A percentile compares a stretch with the other conserved stretches of the same genome.
These are phyloP conservation scores for Orbilia oligospora DNA, from an alignment of 2,329 filamentous ascomycete species.

Conservation along the genomic window DNA sequence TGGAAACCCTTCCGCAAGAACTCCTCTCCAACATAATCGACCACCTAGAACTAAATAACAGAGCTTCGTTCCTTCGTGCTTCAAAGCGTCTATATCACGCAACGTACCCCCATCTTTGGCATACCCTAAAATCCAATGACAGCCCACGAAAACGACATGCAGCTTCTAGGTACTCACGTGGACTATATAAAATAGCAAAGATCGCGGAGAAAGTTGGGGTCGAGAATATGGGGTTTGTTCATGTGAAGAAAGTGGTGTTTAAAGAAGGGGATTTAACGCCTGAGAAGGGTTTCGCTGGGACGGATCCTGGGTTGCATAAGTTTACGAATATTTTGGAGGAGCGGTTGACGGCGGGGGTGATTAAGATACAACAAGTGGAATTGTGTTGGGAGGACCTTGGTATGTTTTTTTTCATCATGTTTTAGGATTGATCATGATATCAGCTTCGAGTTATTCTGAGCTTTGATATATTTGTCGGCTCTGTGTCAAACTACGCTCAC, in stretches of 20 bases:
- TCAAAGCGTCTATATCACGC: conserved; percentile 10
- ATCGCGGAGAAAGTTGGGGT: neutral
- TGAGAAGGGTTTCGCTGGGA: neutral
- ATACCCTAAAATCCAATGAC: neutral
- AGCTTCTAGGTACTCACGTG: no score
- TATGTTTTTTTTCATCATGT: neutral
- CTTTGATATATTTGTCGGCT: no score
- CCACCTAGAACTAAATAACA: neutral
- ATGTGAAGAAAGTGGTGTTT: conserved; percentile 8
- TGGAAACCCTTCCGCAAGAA: conserved; percentile 15
- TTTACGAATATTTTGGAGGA: neutral
- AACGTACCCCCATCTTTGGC: neutral
- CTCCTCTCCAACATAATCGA: conserved; percentile 6
- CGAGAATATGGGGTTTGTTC: conserved; percentile 1
- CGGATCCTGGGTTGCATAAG: neutral
- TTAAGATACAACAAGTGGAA: conserved; percentile 7
- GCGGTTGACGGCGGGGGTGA: neutral
- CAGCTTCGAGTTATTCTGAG: no score
- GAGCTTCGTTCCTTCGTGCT: neutral
- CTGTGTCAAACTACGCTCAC: no score
- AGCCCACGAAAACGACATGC: no score
- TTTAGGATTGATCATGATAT: no score
- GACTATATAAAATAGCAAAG: neutral
- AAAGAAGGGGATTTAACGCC: neutral
- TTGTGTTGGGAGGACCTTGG: conserved; percentile 6